Percentiles rank a stretch among this genome's conserved stretches.
Evolutionary conservation across 2,329 filamentous ascomycete genomes (phyloP).

Genomic region (Penicillium polonicum): DNA sequence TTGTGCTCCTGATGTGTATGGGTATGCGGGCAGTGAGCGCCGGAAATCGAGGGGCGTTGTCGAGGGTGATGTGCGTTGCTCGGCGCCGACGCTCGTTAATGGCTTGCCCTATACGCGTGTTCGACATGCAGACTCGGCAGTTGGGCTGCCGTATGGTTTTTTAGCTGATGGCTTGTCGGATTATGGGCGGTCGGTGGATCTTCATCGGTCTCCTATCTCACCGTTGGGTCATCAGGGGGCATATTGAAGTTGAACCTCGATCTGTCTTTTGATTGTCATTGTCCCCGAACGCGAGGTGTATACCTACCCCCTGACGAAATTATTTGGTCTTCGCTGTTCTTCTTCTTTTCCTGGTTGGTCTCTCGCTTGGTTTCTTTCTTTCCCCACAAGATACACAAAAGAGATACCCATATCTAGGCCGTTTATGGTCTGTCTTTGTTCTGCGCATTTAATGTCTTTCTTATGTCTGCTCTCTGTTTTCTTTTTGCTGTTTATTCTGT

Average conservation of each 20-base stretch:
- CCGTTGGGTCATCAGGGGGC: slow-evolving; percentile 25
- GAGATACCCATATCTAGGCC: slow-evolving; percentile 12
- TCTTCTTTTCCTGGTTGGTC: slow-evolving; percentile 4
- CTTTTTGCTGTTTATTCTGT: not conserved
- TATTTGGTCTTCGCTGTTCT: not conserved
- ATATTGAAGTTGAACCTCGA: slow-evolving; percentile 14
- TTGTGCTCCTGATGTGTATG: slow-evolving; percentile 40
- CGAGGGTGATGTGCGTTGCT: slow-evolving; percentile 20
- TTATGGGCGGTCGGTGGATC: slow-evolving; percentile 20
- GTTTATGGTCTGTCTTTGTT: slow-evolving; percentile 1
- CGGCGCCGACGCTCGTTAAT: slow-evolving; percentile 37
- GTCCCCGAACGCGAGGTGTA: not conserved
- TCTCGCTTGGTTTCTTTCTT: slow-evolving; percentile 5
- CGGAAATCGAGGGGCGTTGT: slow-evolving; percentile 21
- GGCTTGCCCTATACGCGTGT: slow-evolving; percentile 43
- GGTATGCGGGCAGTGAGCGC: slow-evolving; percentile 36
- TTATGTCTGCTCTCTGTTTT: not conserved
- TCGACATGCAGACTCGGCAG: slow-evolving; percentile 18
- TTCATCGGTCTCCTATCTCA: slow-evolving; percentile 26
- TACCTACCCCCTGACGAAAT: not conserved
- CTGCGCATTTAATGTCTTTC: not conserved
- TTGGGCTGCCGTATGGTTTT: slow-evolving; percentile 18
- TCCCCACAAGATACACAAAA: slow-evolving; percentile 9
- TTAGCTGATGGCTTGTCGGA: slow-evolving; percentile 22
- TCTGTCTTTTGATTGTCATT: not conserved